phyloP scores from a whole-genome alignment of 2,329 filamentous ascomycete species.

The Penicillium sp. region DNA sequence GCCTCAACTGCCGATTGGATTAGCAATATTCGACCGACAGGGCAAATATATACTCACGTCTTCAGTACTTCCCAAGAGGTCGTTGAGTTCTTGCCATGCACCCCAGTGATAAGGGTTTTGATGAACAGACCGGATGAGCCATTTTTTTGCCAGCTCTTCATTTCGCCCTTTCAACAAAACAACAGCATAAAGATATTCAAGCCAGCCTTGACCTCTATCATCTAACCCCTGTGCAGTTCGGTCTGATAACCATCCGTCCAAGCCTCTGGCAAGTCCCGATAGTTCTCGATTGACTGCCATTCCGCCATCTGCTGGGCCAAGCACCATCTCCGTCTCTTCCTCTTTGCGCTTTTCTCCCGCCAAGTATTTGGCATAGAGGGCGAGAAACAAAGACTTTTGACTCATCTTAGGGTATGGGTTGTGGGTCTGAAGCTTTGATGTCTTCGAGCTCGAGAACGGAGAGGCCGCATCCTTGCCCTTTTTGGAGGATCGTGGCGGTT shows the following conservation, averaged over 20 bases:
- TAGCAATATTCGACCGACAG: conserved; percentile 14
- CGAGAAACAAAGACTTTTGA: conserved; percentile 89
- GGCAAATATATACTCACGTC: conserved; percentile 61
- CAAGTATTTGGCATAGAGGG: conserved; percentile 88
- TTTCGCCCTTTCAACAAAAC: conserved; percentile 89
- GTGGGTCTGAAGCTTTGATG: conserved; percentile 35
- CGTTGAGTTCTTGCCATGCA: conserved; percentile 89
- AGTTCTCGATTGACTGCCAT: conserved; percentile 84
- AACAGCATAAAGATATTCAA: conserved; percentile 82
- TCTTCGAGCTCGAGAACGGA: conserved; percentile 39
- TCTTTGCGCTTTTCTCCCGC: conserved; percentile 95
- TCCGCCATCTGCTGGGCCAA: conserved; percentile 88
- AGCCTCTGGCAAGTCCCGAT: conserved; percentile 68
- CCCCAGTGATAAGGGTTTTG: conserved; percentile 96
- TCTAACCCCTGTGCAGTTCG: conserved; percentile 62
- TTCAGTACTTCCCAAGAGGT: conserved; percentile 75
- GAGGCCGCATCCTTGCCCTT: conserved; percentile 64
- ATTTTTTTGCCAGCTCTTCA: conserved; percentile 78
- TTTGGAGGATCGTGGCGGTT: conserved; percentile 44
- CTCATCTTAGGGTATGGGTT: conserved; percentile 61
- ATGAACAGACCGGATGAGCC: conserved; percentile 85
- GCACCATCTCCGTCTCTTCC: conserved; percentile 95
- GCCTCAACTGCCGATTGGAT: conserved; percentile 60
- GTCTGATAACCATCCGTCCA: conserved; percentile 79
- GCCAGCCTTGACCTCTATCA: conserved; percentile 78